Evolutionary conservation across 805 yeast genomes (phyloP), one percentile per base, ranked within the genome.

Genomic region (Lipomyces starkeyi): DNA sequence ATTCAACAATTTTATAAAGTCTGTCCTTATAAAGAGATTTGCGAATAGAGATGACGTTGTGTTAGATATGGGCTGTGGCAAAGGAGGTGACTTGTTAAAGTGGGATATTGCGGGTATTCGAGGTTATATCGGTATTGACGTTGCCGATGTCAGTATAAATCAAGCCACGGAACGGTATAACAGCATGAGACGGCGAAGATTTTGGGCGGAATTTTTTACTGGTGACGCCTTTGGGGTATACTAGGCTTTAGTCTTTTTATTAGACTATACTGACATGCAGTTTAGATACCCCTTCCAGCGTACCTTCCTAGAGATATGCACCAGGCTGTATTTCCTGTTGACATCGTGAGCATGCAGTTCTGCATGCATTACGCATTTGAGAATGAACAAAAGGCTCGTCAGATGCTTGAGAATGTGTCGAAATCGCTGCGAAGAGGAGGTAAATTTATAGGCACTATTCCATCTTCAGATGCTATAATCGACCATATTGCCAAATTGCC

Each of bases 301-400:
- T 63, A 64, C 25, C 37, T 69, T 3, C 72, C 72, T 5, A 58
- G 68, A 8, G 72, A 69, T 14, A 69, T 69, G 72, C 90, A 91
- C 74, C 89, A 90, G 0, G 89, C 88, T 34, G 88, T 86, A 25
- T 87, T 91, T 71, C 97, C 97, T 1, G 91, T 93, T 67, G 97
- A 95, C 78, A 81, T 89, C 20, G 97, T 94, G 0, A 88, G 97
- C 3, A 86, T 91, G 79, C 99, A 95, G 77, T 95, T 95, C 79
- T 91, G 97, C 67, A 81, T 95, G 78, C 99, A 95, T 77, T 95
- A 95, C 80, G 97, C 98, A 0, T 95, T 93, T 80, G 95, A 91
- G 73, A 83, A 89, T 4, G 98, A 93, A 76, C 86, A 84, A 47
- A 90, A 91, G 68, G 93, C 93, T 0, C 85, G 92, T 71, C 85